Evolutionary conservation across 164 flowering plant species (phyloP).

Genomic region (Tetrastigma voinierianum): DNA sequence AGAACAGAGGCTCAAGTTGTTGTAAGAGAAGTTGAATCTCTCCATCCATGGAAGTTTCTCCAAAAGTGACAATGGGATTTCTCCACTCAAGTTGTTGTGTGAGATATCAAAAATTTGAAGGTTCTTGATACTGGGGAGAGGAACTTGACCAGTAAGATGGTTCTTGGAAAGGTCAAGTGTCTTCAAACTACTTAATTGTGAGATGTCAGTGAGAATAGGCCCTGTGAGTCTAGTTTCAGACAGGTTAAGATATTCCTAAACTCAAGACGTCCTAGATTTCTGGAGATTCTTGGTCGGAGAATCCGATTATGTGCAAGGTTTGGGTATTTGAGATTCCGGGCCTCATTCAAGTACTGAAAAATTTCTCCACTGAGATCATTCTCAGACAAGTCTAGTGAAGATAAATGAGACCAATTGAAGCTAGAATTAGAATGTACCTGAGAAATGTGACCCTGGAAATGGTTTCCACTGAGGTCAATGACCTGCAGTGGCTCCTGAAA

Average conservation of each 20-base stretch:
- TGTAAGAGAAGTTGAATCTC: constrained; percentile 68
- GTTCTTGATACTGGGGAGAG: constrained; percentile 27
- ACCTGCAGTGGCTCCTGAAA: constrained; percentile 54
- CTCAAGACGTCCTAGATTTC: constrained; percentile 23
- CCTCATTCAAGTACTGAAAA: constrained; percentile 34
- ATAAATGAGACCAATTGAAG: constrained; percentile 58
- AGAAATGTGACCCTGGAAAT: constrained; percentile 76
- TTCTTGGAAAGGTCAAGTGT: constrained; percentile 70
- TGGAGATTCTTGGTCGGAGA: constrained; percentile 50
- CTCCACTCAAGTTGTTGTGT: constrained; percentile 61
- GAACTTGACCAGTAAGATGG: constrained; percentile 57
- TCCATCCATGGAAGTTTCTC: constrained; percentile 51
- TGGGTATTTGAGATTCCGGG: constrained; percentile 60
- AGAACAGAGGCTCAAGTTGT: constrained; percentile 64
- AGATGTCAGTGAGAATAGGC: constrained; percentile 45
- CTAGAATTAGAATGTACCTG: constrained; percentile 55
- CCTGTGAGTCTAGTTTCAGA: constrained; percentile 53
- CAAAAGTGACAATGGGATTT: constrained; percentile 43
- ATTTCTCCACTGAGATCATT: constrained; percentile 74
- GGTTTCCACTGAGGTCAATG: constrained; percentile 72
- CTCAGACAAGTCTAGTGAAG: constrained; percentile 66
- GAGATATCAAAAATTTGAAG: constrained; percentile 71
- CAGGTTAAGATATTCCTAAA: constrained; percentile 72
- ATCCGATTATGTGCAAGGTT: constrained; percentile 76
- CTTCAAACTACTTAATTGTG: constrained; percentile 38